Evolutionary conservation across 1,139 yeast genomes (phyloP), one percentile per base, ranked within the genome.

Genomic region (Pichia sp.): DNA sequence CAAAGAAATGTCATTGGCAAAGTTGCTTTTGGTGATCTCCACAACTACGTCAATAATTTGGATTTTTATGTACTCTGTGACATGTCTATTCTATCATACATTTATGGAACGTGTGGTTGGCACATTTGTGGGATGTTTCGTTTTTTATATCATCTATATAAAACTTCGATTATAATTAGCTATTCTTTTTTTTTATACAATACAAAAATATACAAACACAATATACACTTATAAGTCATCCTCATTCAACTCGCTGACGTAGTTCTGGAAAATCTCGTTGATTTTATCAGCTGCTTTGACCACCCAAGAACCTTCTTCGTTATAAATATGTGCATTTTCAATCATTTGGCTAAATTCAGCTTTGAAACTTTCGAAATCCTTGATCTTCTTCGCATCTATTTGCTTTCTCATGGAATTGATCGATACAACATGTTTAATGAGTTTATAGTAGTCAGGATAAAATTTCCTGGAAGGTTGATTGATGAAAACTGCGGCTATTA

Each of bases 221-320:
- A n/a, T 34, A 34, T 36, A 36, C 11, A n/a, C 26, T n/a, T 7
- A 34, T 16, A 34, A 34, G 36, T 47, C 50, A 5, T 31, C 44
- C 23, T 43, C 48, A 46, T 48, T 48, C 23, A 11, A 31, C 33
- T 43, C 36, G n/a, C 39, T 40, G 6, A 46, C 29, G 9, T 40
- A 28, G 9, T 48, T 46, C 29, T 49, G 40, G 47, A 48, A 42
- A n/a, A 42, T 41, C 5, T 67, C 64, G 59, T 86, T 92, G 54
- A 90, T 66, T 27, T 67, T 71, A 36, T 73, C 65, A 1, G 97
- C 95, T 64, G 88, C 96, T 48, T 77, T 73, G 56, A 80, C 85
- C 23, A 90, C 87, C 49, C 81, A 63, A 2, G 95, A 85, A 0
- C 95, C 95, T 60, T 85, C 95, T 57, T 87, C 94, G 57, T 90